Conservation (phyloP, 2,329 filamentous ascomycete genomes). For the Fusarium miscanthi region DNA sequence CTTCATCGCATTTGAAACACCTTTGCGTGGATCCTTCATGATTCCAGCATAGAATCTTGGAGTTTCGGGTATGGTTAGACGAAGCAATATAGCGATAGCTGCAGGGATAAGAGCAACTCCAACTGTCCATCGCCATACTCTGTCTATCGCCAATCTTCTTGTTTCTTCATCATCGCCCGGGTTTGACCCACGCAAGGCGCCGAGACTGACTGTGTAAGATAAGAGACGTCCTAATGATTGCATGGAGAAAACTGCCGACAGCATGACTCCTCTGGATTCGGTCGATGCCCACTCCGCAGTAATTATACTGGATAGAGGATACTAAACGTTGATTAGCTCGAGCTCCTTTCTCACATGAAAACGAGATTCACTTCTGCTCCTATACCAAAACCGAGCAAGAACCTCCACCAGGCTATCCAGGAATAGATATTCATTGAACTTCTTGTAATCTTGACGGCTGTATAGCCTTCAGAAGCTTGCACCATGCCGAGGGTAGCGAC, state of each 20-base stretch:
- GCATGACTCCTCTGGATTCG: conserved; percentile 4
- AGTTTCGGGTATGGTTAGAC: conserved; percentile 3
- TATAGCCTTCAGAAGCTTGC: conserved; percentile 15
- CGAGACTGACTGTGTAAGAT: neutral
- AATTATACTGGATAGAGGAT: conserved; percentile 4
- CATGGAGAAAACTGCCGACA: conserved; percentile 9
- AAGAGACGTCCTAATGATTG: conserved; percentile 1
- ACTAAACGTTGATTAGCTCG: neutral
- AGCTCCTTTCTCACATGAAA: neutral
- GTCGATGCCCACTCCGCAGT: conserved; percentile 8
- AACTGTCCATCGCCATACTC: conserved; percentile 9
- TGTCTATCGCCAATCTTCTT: neutral
- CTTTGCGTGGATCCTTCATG: conserved; percentile 4
- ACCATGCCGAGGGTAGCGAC: conserved; percentile 25
- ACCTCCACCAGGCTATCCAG: conserved; percentile 25
- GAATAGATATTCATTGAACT: conserved; percentile 26
- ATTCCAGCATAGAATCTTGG: conserved; percentile 4
- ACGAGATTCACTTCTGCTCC: conserved; percentile 16
- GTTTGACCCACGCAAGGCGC: neutral
- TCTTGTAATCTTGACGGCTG: neutral
- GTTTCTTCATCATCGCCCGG: neutral
- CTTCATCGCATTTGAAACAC: neutral
- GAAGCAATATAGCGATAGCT: conserved; percentile 5
- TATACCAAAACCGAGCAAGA: conserved; percentile 19
- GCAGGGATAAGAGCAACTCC: conserved; percentile 2